Conservation (phyloP, 2,329 filamentous ascomycete genomes). For the Fusarium continuum region DNA sequence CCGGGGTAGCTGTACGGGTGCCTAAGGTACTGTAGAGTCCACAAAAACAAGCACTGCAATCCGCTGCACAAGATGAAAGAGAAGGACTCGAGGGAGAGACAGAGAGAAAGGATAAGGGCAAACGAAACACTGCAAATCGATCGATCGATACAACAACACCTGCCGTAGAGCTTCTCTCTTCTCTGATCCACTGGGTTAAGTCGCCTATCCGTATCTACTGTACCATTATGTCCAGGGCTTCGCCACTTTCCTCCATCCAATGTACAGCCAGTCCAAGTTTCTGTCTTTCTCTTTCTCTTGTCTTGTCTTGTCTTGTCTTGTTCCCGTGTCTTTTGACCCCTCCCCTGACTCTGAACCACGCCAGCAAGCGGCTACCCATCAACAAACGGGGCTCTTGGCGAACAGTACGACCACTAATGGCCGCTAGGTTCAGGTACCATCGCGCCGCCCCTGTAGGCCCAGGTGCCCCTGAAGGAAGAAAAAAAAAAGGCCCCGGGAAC, state of each 20-base stretch:
- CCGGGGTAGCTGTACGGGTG: slow-evolving; percentile 43
- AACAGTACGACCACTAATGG: slow-evolving; percentile 27
- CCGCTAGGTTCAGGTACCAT: slow-evolving; percentile 36
- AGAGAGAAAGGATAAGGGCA: neutral
- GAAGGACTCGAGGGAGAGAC: no score
- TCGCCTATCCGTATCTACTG: slow-evolving; percentile 6
- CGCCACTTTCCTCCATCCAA: slow-evolving; percentile 24
- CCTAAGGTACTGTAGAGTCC: slow-evolving; percentile 36
- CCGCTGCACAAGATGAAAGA: slow-evolving; percentile 16
- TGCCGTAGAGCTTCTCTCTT: neutral
- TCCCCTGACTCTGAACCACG: slow-evolving; percentile 33
- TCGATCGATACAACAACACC: neutral
- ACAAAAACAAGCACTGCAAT: slow-evolving; percentile 33
- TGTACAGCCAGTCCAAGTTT: neutral
- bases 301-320: slow-evolving; percentile 4
- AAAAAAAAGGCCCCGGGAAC: neutral
- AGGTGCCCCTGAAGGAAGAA: slow-evolving; percentile 24
- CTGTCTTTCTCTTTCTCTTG: neutral
- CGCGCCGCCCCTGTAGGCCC: slow-evolving; percentile 16
- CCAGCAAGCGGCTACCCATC: slow-evolving; percentile 21
- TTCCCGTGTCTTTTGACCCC: slow-evolving; percentile 21
- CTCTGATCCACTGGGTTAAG: neutral
- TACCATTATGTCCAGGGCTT: slow-evolving; percentile 16
- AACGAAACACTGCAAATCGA: neutral
- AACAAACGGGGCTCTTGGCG: slow-evolving; percentile 32